These are phyloP conservation scores for Globisporangium barbulae DNA, from an alignment of 352 stramenopile genomes.

Conservation along the genomic window DNA sequence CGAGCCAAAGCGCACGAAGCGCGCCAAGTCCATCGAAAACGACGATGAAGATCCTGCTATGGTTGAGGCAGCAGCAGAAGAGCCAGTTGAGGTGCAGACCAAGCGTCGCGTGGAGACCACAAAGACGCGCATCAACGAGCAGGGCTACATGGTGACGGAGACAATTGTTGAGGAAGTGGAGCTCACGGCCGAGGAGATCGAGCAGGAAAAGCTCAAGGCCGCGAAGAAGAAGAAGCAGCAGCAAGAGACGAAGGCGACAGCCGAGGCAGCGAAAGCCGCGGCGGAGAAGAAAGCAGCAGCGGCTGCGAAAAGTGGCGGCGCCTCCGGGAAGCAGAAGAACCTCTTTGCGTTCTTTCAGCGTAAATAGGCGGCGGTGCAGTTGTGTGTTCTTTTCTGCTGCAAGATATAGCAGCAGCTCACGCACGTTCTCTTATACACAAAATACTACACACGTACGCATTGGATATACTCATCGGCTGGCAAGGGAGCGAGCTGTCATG, in stretches of 20 bases:
- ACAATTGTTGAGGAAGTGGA: slow-evolving; percentile 71
- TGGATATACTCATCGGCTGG: not conserved
- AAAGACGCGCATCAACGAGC: slow-evolving; percentile 76
- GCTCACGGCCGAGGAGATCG: slow-evolving; percentile 52
- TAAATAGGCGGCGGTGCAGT: slow-evolving; percentile 16
- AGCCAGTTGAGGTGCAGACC: slow-evolving; percentile 19
- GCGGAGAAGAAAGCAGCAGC: slow-evolving; percentile 53
- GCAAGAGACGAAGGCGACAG: slow-evolving; percentile 27
- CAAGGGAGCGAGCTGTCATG: not conserved
- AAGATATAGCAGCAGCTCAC: not conserved
- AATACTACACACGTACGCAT: not conserved
- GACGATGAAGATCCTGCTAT: slow-evolving; percentile 1
- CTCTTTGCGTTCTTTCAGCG: slow-evolving; percentile 61
- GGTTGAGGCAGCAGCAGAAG: slow-evolving; percentile 17
- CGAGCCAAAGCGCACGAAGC: slow-evolving; percentile 10
- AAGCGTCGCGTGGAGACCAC: slow-evolving; percentile 57
- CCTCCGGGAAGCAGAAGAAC: slow-evolving; percentile 62
- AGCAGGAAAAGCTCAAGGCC: slow-evolving; percentile 38
- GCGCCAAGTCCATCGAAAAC: slow-evolving; percentile 16
- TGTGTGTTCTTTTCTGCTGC: not conserved
- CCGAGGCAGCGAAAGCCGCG: slow-evolving; percentile 31
- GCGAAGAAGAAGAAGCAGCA: slow-evolving; percentile 63
- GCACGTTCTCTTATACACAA: not conserved
- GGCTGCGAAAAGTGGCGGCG: slow-evolving; percentile 36
- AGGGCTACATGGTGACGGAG: slow-evolving; percentile 87